These are phyloP conservation scores for Fusarium mexicanum DNA, from an alignment of 2,329 filamentous ascomycete species.

Conservation along the genomic window DNA sequence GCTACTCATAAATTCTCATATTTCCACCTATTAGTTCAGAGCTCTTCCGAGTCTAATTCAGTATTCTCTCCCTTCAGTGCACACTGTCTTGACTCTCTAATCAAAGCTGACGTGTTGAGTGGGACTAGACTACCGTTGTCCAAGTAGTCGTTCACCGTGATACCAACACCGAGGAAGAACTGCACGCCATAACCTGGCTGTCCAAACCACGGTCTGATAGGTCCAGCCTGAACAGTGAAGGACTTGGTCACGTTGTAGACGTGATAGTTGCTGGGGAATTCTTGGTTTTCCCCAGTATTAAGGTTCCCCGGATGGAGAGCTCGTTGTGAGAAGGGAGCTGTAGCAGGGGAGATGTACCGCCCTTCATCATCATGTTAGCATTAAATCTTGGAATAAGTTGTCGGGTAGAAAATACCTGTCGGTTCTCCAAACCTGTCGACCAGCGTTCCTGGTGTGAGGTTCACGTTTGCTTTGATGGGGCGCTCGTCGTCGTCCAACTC, in stretches of 20 bases:
- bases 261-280: slow-evolving; percentile 28
- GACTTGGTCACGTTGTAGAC: slow-evolving; percentile 12
- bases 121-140: not conserved
- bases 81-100: not conserved
- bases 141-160: slow-evolving; percentile 16
- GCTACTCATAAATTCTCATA: too few relatives aligned
- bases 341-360: slow-evolving; percentile 23
- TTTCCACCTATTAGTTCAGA: not conserved
- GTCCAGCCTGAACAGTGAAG: slow-evolving; percentile 24
- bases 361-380: not conserved
- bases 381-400: accelerated
- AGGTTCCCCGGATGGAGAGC: slow-evolving; percentile 27
- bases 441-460: slow-evolving; percentile 51
- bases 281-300: not conserved
- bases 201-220: slow-evolving; percentile 24
- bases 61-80: not conserved
- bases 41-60: not conserved
- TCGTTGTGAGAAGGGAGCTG: slow-evolving; percentile 21
- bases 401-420: not conserved
- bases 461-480: slow-evolving; percentile 53
- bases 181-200: slow-evolving; percentile 26
- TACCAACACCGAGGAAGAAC: slow-evolving; percentile 17
- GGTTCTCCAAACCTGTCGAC: slow-evolving; percentile 57
- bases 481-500: slow-evolving; percentile 46
- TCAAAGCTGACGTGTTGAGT: not conserved